Base-by-base conservation (phyloP, 2,329 filamentous ascomycete genomes). In the Trichoderma arundinaceum region DNA sequence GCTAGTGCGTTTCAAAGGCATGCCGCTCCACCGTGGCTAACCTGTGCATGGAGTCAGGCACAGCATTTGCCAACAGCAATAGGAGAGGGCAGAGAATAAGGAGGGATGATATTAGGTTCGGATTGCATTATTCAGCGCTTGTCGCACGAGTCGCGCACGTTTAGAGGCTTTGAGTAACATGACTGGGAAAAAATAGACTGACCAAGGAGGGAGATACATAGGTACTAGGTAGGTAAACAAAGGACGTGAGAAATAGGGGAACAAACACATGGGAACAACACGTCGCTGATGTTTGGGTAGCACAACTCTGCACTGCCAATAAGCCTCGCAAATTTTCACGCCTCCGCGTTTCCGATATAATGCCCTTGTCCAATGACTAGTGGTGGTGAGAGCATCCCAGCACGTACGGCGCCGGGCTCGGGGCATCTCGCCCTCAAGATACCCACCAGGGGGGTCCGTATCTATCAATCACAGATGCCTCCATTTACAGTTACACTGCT, bases 1-100 rank as follows among this genome's bases (percentile, higher is more conserved):
- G 56, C 48, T 65, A 60, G 63, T 48, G 64, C 57, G 64, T 66
- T 66, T 66, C 64, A 64, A 17, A 61, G 48, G 48, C 38, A 59
- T 46, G 63, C 19, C 28, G 57, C 41, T 19, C 64, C 64, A 54
- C 57, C 33, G 12, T 19, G 17, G 32, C 43, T 51, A 38, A 9
- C 28, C 22, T 51, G 28, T 9, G 10, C 13, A 46, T 15, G 46
- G 22, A 52, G 35, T 19, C 32, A 54, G 60, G 60, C 17, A 62
- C 38, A 39, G 22, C n/a, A n/a, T n/a, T 33, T 35, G 44, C 28
- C 19, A 19, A 17, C 15, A 54, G 28, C 38, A 44, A 51, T 41
- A 44, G 32, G 41, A 46, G 19, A 51, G n/a, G 35, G 46, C 19
- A 51, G 28, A 28, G 58, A 41, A 19, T 17, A 32, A 38, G 41